Evolutionary conservation across 306 rosid genomes (phyloP).

Genomic region (Malus sieversii): DNA sequence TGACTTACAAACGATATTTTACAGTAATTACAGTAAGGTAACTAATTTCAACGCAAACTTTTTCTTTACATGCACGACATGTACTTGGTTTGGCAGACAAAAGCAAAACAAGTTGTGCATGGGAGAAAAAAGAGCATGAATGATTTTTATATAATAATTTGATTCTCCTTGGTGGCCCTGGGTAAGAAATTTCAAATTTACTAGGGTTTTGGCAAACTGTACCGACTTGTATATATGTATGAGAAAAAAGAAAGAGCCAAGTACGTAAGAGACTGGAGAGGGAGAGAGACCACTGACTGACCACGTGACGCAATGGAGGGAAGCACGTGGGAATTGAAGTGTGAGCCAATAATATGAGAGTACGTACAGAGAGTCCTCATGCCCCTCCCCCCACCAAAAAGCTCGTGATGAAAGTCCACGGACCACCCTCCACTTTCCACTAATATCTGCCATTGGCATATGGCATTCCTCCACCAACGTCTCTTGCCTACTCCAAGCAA

Average conservation of each 20-base stretch:
- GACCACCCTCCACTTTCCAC: background rate
- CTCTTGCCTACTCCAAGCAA: too few relatives aligned
- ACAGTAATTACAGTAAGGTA: too few relatives aligned
- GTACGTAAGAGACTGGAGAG: background rate
- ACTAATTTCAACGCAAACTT: too few relatives aligned
- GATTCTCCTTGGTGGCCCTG: too few relatives aligned
- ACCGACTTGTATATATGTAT: too few relatives aligned
- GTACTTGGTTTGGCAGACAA: too few relatives aligned
- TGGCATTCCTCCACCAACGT: background rate
- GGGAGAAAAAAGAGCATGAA: too few relatives aligned
- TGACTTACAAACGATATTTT: too few relatives aligned
- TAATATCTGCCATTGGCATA: background rate
- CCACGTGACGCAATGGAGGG: constrained; percentile 13
- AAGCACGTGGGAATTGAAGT: constrained; percentile 23
- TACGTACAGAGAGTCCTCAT: background rate
- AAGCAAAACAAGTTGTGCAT: too few relatives aligned
- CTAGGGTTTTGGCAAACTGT: background rate
- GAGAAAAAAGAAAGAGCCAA: background rate
- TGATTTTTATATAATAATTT: too few relatives aligned
- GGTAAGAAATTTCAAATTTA: too few relatives aligned
- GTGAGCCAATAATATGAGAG: constrained; percentile 8
- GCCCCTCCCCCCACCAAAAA: background rate
- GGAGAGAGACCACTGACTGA: background rate
- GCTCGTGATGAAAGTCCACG: constrained; percentile 8
- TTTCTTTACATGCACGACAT: too few relatives aligned